A percentile compares a stretch with the other conserved stretches of the same genome.
These are phyloP conservation scores for Tausonia pullulans DNA, from an alignment of 1,284 basidiomycete species.

Conservation along the genomic window DNA sequence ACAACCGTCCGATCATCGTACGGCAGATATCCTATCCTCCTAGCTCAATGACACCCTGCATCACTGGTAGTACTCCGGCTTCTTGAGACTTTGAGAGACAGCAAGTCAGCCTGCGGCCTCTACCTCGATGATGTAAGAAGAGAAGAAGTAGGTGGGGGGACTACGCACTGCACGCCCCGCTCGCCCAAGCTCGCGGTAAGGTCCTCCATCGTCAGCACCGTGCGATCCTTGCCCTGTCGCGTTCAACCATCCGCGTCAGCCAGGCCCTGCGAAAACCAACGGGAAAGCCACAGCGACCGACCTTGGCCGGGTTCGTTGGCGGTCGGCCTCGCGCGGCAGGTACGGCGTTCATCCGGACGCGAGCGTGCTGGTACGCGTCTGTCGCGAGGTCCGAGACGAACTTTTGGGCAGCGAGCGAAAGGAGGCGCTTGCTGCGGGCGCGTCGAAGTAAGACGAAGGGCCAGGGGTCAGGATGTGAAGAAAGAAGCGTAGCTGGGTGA, in stretches of 20 bases:
- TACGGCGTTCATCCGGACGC: slow-evolving; percentile 58
- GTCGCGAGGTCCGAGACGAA: slow-evolving; percentile 95
- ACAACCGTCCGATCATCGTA: too few species aligned
- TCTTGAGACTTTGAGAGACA: not conserved
- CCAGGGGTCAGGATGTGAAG: slow-evolving; percentile 6
- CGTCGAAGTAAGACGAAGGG: slow-evolving; percentile 7
- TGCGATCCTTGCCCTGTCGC: slow-evolving; percentile 73
- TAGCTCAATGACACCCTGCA: not conserved
- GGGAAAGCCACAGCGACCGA: not conserved
- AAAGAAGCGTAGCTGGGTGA: not conserved
- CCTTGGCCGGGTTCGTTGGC: slow-evolving; percentile 17
- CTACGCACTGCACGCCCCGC: slow-evolving; percentile 57
- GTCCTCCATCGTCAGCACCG: slow-evolving; percentile 98
- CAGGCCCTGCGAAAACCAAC: not conserved
- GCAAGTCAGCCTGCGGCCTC: not conserved
- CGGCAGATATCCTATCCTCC: too few species aligned
- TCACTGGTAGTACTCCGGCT: not conserved
- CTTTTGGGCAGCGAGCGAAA: slow-evolving; percentile 94
- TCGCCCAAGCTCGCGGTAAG: slow-evolving; percentile 81
- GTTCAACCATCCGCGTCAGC: not conserved
- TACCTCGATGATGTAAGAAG: not conserved
- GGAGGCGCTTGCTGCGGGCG: slow-evolving; percentile 64
- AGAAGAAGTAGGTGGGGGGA: not conserved
- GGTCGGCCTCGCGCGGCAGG: slow-evolving; percentile 36
- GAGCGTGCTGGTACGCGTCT: slow-evolving; percentile 95